These are phyloP conservation scores for Prunus mongolica DNA, from an alignment of 306 rosid species.

Conservation along the genomic window DNA sequence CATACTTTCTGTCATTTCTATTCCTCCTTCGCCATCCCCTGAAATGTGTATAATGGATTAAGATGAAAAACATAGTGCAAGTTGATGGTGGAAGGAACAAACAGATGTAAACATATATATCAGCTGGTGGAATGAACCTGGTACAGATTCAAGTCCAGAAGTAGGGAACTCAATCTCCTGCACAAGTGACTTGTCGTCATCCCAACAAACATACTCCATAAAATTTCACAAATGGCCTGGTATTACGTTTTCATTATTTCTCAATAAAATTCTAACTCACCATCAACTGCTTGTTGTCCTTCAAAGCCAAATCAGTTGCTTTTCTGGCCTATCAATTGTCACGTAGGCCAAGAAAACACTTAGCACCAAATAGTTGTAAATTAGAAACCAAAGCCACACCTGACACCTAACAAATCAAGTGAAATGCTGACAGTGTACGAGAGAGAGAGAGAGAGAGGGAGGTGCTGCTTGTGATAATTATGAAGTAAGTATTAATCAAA, in stretches of 20 bases:
- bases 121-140: slow-evolving; percentile 54
- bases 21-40: slow-evolving; percentile 99
- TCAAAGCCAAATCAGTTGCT: slow-evolving; percentile 73
- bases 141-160: slow-evolving; percentile 85
- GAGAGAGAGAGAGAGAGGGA: neutral
- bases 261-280: slow-evolving; percentile 42
- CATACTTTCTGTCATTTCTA: slow-evolving; percentile 92
- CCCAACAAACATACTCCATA: slow-evolving; percentile 26
- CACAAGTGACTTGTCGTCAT: slow-evolving; percentile 20
- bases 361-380: slow-evolving; percentile 6
- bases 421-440: neutral
- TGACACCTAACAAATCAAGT: neutral
- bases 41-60: slow-evolving; percentile 21
- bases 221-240: slow-evolving; percentile 5
- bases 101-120: neutral
- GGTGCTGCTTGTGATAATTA: neutral
- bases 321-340: slow-evolving; percentile 55
- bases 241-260: slow-evolving; percentile 6
- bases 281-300: slow-evolving; percentile 74
- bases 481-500: too few relatives aligned
- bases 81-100: neutral
- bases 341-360: slow-evolving; percentile 15
- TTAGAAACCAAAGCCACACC: neutral
- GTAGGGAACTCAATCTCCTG: slow-evolving; percentile 99
- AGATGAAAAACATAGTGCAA: neutral